Evolutionary conservation across 2,329 filamentous ascomycete genomes (phyloP).

Genomic region (Beauveria sp.): DNA sequence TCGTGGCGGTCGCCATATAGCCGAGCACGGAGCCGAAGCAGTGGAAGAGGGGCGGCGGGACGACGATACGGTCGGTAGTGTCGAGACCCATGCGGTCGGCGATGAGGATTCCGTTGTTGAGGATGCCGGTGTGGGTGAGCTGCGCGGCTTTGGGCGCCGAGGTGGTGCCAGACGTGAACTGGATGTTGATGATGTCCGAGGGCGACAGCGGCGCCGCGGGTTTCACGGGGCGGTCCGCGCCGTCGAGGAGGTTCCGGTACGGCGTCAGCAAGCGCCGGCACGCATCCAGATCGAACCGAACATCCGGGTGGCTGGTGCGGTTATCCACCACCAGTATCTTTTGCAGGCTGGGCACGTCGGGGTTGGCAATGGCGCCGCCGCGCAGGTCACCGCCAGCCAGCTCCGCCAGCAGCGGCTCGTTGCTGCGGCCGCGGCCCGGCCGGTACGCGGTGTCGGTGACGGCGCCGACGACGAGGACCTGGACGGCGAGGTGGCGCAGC

Average conservation of each 20-base stretch:
- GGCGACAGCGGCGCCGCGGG: constrained; percentile 43
- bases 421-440: constrained; percentile 46
- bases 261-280: constrained; percentile 35
- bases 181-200: constrained; percentile 80
- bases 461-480: constrained; percentile 73
- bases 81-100: constrained; percentile 77
- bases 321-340: constrained; percentile 77
- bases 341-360: constrained; percentile 59
- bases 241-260: constrained; percentile 33
- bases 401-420: constrained; percentile 36
- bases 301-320: constrained; percentile 39
- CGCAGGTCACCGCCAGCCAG: constrained; percentile 37
- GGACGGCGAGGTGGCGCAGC: constrained; percentile 63
- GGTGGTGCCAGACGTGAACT: constrained; percentile 96
- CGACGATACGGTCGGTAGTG: constrained; percentile 67
- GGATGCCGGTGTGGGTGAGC: constrained; percentile 73
- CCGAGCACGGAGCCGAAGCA: constrained; percentile 90
- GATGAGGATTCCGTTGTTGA: constrained; percentile 87
- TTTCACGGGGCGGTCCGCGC: constrained; percentile 25
- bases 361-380: constrained; percentile 25
- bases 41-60: constrained; percentile 78
- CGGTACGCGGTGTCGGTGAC: constrained; percentile 76
- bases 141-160: constrained; percentile 86
- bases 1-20: constrained; percentile 90
- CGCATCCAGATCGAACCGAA: constrained; percentile 36